Conservation (phyloP, 2,329 filamentous ascomycete genomes). For the Endocalyx cinctus region DNA sequence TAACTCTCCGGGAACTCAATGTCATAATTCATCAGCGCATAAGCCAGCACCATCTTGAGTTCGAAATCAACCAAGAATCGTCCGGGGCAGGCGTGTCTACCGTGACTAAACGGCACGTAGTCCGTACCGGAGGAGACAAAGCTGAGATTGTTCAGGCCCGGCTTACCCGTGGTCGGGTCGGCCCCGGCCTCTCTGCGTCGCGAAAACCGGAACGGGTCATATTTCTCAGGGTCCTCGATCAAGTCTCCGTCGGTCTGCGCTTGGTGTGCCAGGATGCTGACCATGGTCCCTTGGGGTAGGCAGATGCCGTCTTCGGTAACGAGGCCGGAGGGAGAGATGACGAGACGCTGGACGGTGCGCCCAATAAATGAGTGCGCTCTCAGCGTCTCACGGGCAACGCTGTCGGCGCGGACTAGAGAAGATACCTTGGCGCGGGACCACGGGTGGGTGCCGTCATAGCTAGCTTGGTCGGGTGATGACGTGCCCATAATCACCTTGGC, state of each 20-base stretch:
- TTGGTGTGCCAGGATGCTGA: conserved; percentile 28
- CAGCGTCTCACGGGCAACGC: conserved; percentile 38
- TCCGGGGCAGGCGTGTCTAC: conserved; percentile 36
- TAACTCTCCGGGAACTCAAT: conserved; percentile 16
- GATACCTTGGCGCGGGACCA: conserved; percentile 37
- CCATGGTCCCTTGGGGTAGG: conserved; percentile 27
- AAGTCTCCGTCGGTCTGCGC: conserved; percentile 25
- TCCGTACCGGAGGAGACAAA: conserved; percentile 28
- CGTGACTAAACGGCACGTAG: conserved; percentile 32
- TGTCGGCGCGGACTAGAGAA: conserved; percentile 36
- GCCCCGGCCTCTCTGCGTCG: conserved; percentile 25
- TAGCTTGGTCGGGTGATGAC: conserved; percentile 13
- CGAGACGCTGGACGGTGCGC: conserved; percentile 23
- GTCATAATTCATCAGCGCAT: conserved; percentile 32
- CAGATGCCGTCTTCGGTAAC: conserved; percentile 26
- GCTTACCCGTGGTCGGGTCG: conserved; percentile 11
- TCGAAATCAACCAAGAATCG: conserved; percentile 35
- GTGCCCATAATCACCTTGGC: conserved; percentile 22
- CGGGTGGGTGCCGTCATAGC: conserved; percentile 1
- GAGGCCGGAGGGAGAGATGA: conserved; percentile 22
- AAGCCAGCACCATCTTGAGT: conserved; percentile 30
- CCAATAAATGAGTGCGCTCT: conserved; percentile 29
- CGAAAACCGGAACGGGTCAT: conserved; percentile 38
- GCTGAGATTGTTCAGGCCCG: conserved; percentile 23
- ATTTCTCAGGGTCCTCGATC: conserved; percentile 31